Evolutionary conservation across 352 stramenopile species (phyloP), one percentile per base, ranked within the genome.

Genomic region (Globisporangium ultimum): DNA sequence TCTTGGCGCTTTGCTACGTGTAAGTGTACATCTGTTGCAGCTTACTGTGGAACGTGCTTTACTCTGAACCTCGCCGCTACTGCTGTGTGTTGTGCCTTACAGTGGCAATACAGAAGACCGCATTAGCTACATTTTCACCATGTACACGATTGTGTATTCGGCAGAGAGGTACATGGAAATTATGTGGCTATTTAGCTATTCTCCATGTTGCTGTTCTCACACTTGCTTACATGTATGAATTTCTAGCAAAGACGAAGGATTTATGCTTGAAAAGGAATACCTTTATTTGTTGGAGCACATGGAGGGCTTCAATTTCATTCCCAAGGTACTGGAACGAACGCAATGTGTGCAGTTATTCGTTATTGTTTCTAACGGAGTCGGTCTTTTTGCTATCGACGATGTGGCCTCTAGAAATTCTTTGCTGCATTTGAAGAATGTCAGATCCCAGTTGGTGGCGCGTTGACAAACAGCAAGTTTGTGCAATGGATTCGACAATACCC

Each of bases 81-180:
- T 36, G 28, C 8, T 36, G 28, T 11, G 9, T 52, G 17, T 21
- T 49, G 34, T 50, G 34, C 65, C 15, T 14, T 46, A 50, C 59
- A 94, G 85, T 67, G 85, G 85, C 51, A 92, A 91, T 66, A 92
- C 83, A 38, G 85, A 94, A 58, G 85, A 94, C 66, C 79, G 84
- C n/a, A 89, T 94, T 61, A 87, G 78, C 67, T 94, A 92, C 64
- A 77, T 94, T 21, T 94, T 94, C 58, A 83, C 68, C 20, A 94
- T 94, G 85, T 92, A 93, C 70, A 79, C 74, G 50, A 90, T 89
- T 56, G 81, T 85, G 28, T 83, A 89, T 59, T 74, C 71, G 3
- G 69, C 70, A 14, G 82, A 93, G 42, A 72, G 83, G 84, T 93
- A 68, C 42, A 20, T 40, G 2, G 2, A 0, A 18, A 8, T 5